These are phyloP conservation scores for Pseudofabraea citricarpa DNA, from an alignment of 2,329 filamentous ascomycete genomes.

Conservation along the genomic window DNA sequence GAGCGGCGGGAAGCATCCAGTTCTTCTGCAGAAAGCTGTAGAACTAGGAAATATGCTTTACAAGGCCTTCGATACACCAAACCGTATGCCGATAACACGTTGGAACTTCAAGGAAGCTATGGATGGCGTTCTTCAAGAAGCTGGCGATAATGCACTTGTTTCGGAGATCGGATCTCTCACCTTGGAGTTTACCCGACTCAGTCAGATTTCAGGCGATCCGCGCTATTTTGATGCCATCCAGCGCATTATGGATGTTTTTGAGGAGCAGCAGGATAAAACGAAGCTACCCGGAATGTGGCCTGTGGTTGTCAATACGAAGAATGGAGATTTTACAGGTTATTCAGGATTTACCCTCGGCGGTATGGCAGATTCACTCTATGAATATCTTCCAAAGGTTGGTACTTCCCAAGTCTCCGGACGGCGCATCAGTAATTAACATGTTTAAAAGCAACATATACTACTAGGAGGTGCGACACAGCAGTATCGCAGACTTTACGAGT, in stretches of 20 bases:
- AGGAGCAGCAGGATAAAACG: slow-evolving; percentile 45
- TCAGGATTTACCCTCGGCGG: slow-evolving; percentile 50
- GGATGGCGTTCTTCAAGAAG: slow-evolving; percentile 55
- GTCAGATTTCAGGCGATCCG: slow-evolving; percentile 53
- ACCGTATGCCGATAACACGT: slow-evolving; percentile 56
- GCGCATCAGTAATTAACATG: background rate
- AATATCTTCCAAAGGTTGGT: slow-evolving; percentile 57
- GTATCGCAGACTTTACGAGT: slow-evolving; percentile 36
- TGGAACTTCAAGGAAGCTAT: slow-evolving; percentile 30
- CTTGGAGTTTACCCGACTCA: slow-evolving; percentile 57
- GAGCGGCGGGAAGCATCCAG: slow-evolving; percentile 60
- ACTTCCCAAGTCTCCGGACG: background rate
- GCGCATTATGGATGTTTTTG: slow-evolving; percentile 49
- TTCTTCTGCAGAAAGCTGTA: slow-evolving; percentile 62
- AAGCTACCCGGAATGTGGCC: slow-evolving; percentile 58
- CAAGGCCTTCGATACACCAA: slow-evolving; percentile 74
- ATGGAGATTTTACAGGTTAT: slow-evolving; percentile 49
- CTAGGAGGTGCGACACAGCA: slow-evolving; percentile 52
- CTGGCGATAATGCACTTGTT: slow-evolving; percentile 45
- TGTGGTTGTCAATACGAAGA: slow-evolving; percentile 41
- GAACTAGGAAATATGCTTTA: slow-evolving; percentile 66
- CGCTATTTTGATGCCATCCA: slow-evolving; percentile 57
- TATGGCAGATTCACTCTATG: slow-evolving; percentile 51
- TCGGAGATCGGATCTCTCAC: slow-evolving; percentile 56
- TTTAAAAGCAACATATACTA: slow-evolving; percentile 49